Evolutionary conservation across 768 basidiomycete species (phyloP), one percentile per base, ranked within the genome.

Genomic region (Cantharellus anzutake): DNA sequence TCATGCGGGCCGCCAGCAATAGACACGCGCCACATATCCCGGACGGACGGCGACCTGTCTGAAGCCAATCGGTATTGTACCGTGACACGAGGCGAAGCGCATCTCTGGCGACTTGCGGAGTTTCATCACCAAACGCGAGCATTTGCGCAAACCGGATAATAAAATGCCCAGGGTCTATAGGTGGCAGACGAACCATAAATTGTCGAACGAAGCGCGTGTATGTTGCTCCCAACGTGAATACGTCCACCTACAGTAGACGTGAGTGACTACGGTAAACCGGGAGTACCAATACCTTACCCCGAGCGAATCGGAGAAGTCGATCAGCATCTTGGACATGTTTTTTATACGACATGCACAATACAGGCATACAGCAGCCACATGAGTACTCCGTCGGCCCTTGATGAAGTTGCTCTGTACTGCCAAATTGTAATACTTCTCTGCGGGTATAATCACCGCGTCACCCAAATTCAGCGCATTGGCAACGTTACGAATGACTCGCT

Each of bases 21-120:
- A 98, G 78, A 37, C 89, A 91, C 0, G 96, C 96, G 39, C 96
- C 96, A 67, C 96, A 99, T 62, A 99, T 93, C 29, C 96, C 96
- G 0, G 96, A 91, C 0, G 96, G 96, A 3, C 96, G 80, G 29
- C 96, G 82, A 11, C 96, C 96, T 42, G 84, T 83, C 11, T 88
- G 84, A 80, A 99, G 93, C 96, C 96, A 99, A 70, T 98, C 96
- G 35, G 89, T 78, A 67, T 90, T 84, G 71, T 98, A 97, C 40
- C 96, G 81, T 61, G 86, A 83, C 41, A 98, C 91, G 52, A 98
- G 84, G 4, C 92, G 85, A 2, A 87, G 81, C 4, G 96, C 96
- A 67, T 99, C 96, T 3, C 84, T 81, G 1, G 94, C 91, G 3
- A 99, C 91, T 61, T 80, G 82, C 65, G 86, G 81, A 2, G 89